These are phyloP conservation scores for Chytriomyces sp. DNA, from an alignment of 192 early-diverging fungal species.

Conservation along the genomic window DNA sequence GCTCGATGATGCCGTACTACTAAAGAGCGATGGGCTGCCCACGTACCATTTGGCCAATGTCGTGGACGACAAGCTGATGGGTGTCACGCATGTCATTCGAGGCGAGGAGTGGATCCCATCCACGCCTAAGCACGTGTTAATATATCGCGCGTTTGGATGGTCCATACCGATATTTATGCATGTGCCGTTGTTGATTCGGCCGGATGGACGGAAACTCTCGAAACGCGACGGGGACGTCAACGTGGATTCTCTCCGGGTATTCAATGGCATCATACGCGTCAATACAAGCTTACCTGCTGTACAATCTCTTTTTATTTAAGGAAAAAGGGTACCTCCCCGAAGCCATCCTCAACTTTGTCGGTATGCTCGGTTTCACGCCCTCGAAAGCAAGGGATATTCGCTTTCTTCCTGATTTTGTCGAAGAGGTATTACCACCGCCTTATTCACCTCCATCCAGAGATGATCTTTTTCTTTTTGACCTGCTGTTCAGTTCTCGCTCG, in stretches of 20 bases:
- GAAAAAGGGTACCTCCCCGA: conserved; percentile 80
- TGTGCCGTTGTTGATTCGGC: conserved; percentile 83
- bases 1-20: conserved; percentile 85
- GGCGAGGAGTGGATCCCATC: conserved; percentile 97
- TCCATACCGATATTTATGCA: conserved; percentile 78
- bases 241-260: conserved; percentile 65
- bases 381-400: conserved; percentile 62
- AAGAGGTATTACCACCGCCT: conserved; percentile 42
- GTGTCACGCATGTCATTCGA: conserved; percentile 87
- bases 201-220: conserved; percentile 83
- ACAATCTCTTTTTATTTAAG: conserved; percentile 26
- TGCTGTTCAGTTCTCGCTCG: conserved; percentile 59
- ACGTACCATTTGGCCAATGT: conserved; percentile 97
- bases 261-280: no score
- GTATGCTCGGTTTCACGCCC: conserved; percentile 80
- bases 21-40: conserved; percentile 90
- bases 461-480: background rate
- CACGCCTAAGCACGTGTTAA: conserved; percentile 85
- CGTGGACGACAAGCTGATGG: conserved; percentile 90
- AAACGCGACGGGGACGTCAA: conserved; percentile 86
- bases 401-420: conserved; percentile 59
- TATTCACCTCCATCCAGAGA: background rate
- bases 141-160: conserved; percentile 86
- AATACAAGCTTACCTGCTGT: no score
- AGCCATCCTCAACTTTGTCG: conserved; percentile 86